phyloP scores from a whole-genome alignment of 2,329 filamentous ascomycete genomes.

The Aaosphaeria pasadenensis region DNA sequence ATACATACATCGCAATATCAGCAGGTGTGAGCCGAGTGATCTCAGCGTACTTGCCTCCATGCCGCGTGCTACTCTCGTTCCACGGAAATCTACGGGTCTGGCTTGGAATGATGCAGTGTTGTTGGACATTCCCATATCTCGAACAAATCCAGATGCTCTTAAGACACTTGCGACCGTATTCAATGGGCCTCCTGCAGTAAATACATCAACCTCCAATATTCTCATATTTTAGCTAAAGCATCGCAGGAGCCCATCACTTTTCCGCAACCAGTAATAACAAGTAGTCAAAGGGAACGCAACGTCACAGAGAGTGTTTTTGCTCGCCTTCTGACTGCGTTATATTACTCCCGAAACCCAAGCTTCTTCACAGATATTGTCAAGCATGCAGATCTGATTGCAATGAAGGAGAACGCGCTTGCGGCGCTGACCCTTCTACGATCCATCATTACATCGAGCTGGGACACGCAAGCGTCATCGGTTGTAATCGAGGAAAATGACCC shows the following conservation, averaged over 20 bases:
- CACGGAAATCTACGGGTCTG: slow-evolving; percentile 38
- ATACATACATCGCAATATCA: slow-evolving; percentile 49
- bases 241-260: slow-evolving; percentile 32
- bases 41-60: slow-evolving; percentile 57
- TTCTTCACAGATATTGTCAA: slow-evolving; percentile 53
- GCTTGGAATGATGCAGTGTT: slow-evolving; percentile 40
- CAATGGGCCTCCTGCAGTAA: slow-evolving; percentile 46
- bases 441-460: slow-evolving; percentile 56
- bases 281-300: slow-evolving; percentile 26
- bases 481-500: slow-evolving; percentile 51
- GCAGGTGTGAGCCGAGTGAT: slow-evolving; percentile 54
- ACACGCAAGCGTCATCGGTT: slow-evolving; percentile 34
- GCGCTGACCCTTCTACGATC: slow-evolving; percentile 52
- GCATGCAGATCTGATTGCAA: slow-evolving; percentile 56
- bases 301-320: slow-evolving; percentile 51
- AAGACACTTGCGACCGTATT: slow-evolving; percentile 56
- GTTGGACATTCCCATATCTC: slow-evolving; percentile 49
- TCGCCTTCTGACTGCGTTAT: slow-evolving; percentile 54
- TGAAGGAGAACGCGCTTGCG: slow-evolving; percentile 56
- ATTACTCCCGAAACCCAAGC: slow-evolving; percentile 48
- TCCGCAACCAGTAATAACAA: slow-evolving; percentile 27
- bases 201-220: not conserved
- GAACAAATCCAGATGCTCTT: slow-evolving; percentile 53
- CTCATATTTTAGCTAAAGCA: not conserved
- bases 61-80: slow-evolving; percentile 52